Percentiles rank a stretch among this genome's conserved stretches.
Evolutionary conservation across 2,329 filamentous ascomycete genomes (phyloP).

Genomic region (Neophaeococcomyces mojaviensis): DNA sequence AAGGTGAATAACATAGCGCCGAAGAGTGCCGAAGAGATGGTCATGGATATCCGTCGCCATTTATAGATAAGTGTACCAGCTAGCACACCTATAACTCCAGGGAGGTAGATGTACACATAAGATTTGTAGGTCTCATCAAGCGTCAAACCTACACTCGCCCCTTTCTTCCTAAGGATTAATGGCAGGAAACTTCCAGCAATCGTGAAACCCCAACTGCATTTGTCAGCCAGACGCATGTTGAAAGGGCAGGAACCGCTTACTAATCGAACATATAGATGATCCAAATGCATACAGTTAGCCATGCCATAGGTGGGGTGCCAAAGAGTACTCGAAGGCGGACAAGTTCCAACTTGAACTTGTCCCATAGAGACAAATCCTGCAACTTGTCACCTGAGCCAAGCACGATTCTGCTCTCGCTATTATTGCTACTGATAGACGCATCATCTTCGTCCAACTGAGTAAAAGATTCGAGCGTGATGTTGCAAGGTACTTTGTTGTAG

Average conservation of each 20-base stretch:
- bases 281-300: conserved; percentile 43
- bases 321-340: conserved; percentile 34
- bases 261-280: conserved; percentile 42
- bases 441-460: conserved; percentile 46
- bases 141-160: conserved; percentile 21
- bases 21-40: conserved; percentile 37
- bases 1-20: conserved; percentile 37
- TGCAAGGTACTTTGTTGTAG: conserved; percentile 59
- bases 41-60: conserved; percentile 40
- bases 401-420: too few relatives aligned
- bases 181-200: conserved; percentile 35
- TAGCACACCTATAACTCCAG: conserved; percentile 29
- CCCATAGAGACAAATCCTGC: too few relatives aligned
- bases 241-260: too few relatives aligned
- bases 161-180: conserved; percentile 27
- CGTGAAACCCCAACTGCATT: conserved; percentile 26
- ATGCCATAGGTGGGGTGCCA: conserved; percentile 32
- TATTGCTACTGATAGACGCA: background rate
- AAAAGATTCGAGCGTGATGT: conserved; percentile 65
- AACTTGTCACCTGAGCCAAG: too few relatives aligned
- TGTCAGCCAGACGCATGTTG: too few relatives aligned
- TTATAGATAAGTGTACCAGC: conserved; percentile 38
- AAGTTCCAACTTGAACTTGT: too few relatives aligned
- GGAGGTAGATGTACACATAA: conserved; percentile 31
- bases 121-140: conserved; percentile 26